Percentiles rank a stretch among this genome's conserved stretches.
Conservation (phyloP, 2,329 filamentous ascomycete genomes). For the Salinomyces thailandicus region DNA sequence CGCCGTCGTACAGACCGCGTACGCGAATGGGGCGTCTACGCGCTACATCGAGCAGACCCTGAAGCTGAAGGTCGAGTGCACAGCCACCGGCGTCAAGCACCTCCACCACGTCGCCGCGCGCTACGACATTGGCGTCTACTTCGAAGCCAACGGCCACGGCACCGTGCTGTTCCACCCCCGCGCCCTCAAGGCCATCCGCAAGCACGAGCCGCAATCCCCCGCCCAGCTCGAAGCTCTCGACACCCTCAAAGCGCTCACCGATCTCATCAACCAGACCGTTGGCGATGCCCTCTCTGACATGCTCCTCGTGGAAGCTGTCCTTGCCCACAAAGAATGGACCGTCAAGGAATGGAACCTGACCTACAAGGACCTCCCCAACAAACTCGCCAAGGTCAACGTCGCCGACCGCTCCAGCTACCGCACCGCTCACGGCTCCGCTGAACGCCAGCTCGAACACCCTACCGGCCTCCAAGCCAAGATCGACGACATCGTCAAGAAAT, state of each 20-base stretch:
- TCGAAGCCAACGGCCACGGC: slow-evolving; percentile 96
- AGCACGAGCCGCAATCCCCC: slow-evolving; percentile 75
- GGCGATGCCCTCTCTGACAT: slow-evolving; percentile 94
- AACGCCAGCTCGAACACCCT: slow-evolving; percentile 74
- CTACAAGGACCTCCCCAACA: slow-evolving; percentile 89
- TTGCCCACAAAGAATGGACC: slow-evolving; percentile 88
- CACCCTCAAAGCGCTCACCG: slow-evolving; percentile 68
- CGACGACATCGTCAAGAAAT: slow-evolving; percentile 78
- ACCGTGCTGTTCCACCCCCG: slow-evolving; percentile 88
- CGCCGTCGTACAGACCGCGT: slow-evolving; percentile 92
- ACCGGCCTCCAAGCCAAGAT: slow-evolving; percentile 73
- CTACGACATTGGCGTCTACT: slow-evolving; percentile 94
- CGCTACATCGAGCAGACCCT: slow-evolving; percentile 83
- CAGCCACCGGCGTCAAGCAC: slow-evolving; percentile 92
- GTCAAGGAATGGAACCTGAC: slow-evolving; percentile 81
- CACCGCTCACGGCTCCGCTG: slow-evolving; percentile 66
- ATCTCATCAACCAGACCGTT: slow-evolving; percentile 96
- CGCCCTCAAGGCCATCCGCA: slow-evolving; percentile 67
- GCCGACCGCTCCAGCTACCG: slow-evolving; percentile 79
- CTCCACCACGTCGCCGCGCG: slow-evolving; percentile 92
- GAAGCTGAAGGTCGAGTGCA: slow-evolving; percentile 82
- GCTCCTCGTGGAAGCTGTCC: slow-evolving; percentile 88
- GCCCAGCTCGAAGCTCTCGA: slow-evolving; percentile 85
- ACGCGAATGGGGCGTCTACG: slow-evolving; percentile 92
- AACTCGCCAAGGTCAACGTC: slow-evolving; percentile 87